Evolutionary conservation across 441 rosid genomes (phyloP), one percentile per base, ranked within the genome.

Genomic region (Arabidopsis hybrid): DNA sequence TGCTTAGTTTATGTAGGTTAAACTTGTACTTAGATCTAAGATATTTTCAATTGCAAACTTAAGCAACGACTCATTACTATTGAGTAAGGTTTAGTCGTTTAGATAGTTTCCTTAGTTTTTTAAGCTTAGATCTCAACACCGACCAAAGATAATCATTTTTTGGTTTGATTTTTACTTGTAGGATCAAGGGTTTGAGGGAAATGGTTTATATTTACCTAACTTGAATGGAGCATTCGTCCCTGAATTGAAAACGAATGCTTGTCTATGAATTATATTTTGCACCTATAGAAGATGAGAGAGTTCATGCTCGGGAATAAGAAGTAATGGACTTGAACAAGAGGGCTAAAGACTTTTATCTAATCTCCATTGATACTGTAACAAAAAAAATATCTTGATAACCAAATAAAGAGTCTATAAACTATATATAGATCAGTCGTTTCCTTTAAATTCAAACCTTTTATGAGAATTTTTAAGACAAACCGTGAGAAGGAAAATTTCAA

Each of bases 401-500:
- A 14, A 14, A 34, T 8, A 13, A 32, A 32, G 21, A 14, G 3
- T 56, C 3, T 21, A 21, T 21, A 21, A 2, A 21, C 26, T 21
- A 21, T 21, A 21, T 14, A 14, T 32, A 56, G 18, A 3, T 56
- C 40, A 39, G 42, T 56, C 61, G 12, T n/a, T 56, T 7, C 34
- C 40, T n/a, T 56, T n/a, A 3, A 66, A 4, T 38, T 36, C 68
- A 60, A 71, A 71, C 52, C 43, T 13, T 32, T 45, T 16, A 35
- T 3, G 17, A 49, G 38, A 49, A 50, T 26, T 38, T 4, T 38
- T 2, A 1, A 46, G 26, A 60, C 14, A 38, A 13, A 43, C 9
- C 0, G 7, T 8, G 36, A 36, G 38, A 26, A 62, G 31, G 26
- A 17, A 47, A 40, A 3, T 52, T 16, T 56, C 47, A 65, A 73